Percentiles rank a stretch among this genome's conserved stretches.
These are phyloP conservation scores for Colletotrichum salicis DNA, from an alignment of 2,329 filamentous ascomycete species.

Conservation along the genomic window DNA sequence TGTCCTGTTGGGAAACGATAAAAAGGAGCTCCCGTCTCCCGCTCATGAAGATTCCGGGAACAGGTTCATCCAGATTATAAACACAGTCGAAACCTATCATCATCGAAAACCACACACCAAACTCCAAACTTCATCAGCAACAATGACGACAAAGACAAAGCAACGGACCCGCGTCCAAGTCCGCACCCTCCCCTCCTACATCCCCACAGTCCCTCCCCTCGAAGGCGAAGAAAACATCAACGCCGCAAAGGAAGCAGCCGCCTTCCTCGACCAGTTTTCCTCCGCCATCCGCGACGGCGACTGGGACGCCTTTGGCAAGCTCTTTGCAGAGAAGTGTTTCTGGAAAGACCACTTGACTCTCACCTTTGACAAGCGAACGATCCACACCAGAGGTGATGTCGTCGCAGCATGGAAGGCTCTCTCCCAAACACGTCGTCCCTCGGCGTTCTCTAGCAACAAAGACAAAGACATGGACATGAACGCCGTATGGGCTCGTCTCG, in stretches of 20 bases:
- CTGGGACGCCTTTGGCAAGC: constrained; percentile 19
- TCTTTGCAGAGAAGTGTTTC: constrained; percentile 17
- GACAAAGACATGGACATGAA: not conserved
- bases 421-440: not conserved
- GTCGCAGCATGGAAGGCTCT: constrained; percentile 13
- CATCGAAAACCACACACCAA: not conserved
- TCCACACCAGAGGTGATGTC: constrained; percentile 3
- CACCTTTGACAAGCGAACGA: constrained; percentile 34
- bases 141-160: constrained; percentile 1
- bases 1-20: not conserved
- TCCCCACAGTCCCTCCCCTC: constrained; percentile 20
- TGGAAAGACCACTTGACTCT: constrained; percentile 30
- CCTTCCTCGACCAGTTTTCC: constrained; percentile 8
- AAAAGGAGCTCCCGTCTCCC: not conserved
- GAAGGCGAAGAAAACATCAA: constrained; percentile 14
- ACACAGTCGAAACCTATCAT: not conserved
- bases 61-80: not conserved
- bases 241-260: not conserved
- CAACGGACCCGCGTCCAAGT: not conserved
- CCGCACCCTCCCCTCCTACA: constrained; percentile 15
- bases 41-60: not conserved
- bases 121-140: not conserved
- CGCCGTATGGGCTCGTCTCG: not conserved
- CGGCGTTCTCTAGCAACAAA: not conserved
- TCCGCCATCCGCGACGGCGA: not conserved